Evolutionary conservation across 805 yeast species (phyloP), one percentile per base, ranked within the genome.

Genomic region (Candida coleopterorum): DNA sequence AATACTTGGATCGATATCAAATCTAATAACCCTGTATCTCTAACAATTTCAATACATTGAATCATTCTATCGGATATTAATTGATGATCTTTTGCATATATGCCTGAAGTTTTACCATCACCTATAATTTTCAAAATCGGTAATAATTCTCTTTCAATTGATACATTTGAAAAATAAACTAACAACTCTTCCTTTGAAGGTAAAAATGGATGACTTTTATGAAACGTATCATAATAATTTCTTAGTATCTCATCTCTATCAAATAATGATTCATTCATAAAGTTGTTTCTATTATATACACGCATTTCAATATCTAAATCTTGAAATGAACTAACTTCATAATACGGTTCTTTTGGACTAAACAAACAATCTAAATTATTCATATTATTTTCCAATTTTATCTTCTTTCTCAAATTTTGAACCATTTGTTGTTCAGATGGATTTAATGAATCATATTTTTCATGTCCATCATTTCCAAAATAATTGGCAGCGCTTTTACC

Each of bases 71-170:
- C 55, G 3, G 49, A 37, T 6, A 50, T 40, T 18, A 44, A 27
- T 16, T 41, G 37, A 10, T 36, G 29, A 22, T 44, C 34, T 17
- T 37, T 39, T n/a, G 43, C 33, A 34, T 47, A 50, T 9, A 38
- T 37, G 12, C 29, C 29, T 17, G 40, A 31, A 1, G 63, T 47
- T 42, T 71, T 74, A 3, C 78, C 79, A 38, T 71, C 77, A 1
- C 70, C 73, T 12, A 74, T 53, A 3, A 74, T 42, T 41, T 72
- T 70, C 76, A 74, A 71, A 1, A 71, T 63, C 2, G 62, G 52
- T 5, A 74, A 28, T n/a, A 72, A 40, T 40, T 74, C 78, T 25
- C 53, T 53, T 18, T 63, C 64, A 27, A 60, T 42, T 0, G 66
- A 64, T 1, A 62, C 48, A 10, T 55, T 35, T 6, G 46, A 39